Conservation (phyloP, 1,139 yeast genomes). For the Candida sojae region DNA sequence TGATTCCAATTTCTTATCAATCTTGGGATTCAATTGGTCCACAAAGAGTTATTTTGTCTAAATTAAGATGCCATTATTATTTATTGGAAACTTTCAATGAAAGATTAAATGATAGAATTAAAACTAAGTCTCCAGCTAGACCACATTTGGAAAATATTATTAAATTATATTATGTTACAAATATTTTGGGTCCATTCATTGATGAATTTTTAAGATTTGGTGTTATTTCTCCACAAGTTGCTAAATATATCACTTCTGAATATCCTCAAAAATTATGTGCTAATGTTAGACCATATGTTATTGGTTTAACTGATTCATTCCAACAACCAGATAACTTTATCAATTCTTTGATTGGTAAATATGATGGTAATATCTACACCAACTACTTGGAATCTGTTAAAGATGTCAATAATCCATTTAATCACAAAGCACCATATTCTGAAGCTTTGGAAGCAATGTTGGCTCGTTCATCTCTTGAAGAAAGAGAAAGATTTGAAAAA, state of each 20-base stretch:
- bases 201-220: conserved; percentile 73
- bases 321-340: conserved; percentile 81
- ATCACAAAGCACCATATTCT: conserved; percentile 64
- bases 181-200: conserved; percentile 70
- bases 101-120: conserved; percentile 19
- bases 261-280: conserved; percentile 48
- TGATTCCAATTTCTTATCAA: conserved; percentile 15
- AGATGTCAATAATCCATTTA: conserved; percentile 52
- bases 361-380: conserved; percentile 84
- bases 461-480: conserved; percentile 49
- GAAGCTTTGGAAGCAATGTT: conserved; percentile 52
- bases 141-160: conserved; percentile 15
- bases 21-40: conserved; percentile 44
- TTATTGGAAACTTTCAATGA: conserved; percentile 34
- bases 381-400: conserved; percentile 63
- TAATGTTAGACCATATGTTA: conserved; percentile 66
- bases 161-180: conserved; percentile 41
- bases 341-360: conserved; percentile 83
- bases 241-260: conserved; percentile 45
- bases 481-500: conserved; percentile 51
- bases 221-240: conserved; percentile 39
- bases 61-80: conserved; percentile 47
- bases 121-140: conserved; percentile 16
- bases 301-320: conserved; percentile 88
- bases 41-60: conserved; percentile 59